Conservation (phyloP, 768 basidiomycete genomes). For the Russula griseocarnosa region DNA sequence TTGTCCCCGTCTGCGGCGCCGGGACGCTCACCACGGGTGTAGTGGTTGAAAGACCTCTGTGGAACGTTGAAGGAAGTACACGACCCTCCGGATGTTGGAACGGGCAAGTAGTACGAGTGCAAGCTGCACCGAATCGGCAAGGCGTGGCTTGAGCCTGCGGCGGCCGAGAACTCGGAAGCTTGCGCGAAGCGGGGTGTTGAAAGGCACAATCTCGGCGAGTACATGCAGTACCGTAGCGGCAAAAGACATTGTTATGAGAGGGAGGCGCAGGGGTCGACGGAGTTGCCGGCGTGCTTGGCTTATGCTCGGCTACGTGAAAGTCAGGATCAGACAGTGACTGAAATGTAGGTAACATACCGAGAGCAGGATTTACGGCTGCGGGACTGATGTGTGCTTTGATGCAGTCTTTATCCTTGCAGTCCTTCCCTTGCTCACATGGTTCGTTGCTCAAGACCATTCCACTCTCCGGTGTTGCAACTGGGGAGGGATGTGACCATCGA, state of each 20-base stretch:
- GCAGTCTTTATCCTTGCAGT: constrained; percentile 93
- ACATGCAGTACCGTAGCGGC: constrained; percentile 82
- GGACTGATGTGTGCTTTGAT: constrained; percentile 89
- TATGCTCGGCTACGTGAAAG: constrained; percentile 24
- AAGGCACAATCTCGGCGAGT: constrained; percentile 80
- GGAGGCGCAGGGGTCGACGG: constrained; percentile 36
- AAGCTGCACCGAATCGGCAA: constrained; percentile 79
- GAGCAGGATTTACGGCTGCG: constrained; percentile 59
- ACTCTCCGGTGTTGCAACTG: constrained; percentile 93
- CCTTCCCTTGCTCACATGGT: constrained; percentile 81
- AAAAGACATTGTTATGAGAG: constrained; percentile 44
- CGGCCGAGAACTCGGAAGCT: constrained; percentile 11
- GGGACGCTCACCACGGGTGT: constrained; percentile 59
- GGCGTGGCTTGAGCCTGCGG: constrained; percentile 33
- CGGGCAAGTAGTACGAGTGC: constrained; percentile 64
- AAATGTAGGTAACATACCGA: constrained; percentile 42
- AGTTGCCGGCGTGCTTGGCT: constrained; percentile 35
- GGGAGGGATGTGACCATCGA: constrained; percentile 90
- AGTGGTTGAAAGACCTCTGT: constrained; percentile 63
- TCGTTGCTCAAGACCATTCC: constrained; percentile 94
- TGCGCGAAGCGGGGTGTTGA: constrained; percentile 40
- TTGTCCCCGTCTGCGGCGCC: constrained; percentile 62
- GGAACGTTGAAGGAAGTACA: constrained; percentile 73
- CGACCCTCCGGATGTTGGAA: constrained; percentile 90
- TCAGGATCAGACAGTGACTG: neutral